Conservation (phyloP, 371 early-diverging fungal species). For the Coemansia sp. region DNA sequence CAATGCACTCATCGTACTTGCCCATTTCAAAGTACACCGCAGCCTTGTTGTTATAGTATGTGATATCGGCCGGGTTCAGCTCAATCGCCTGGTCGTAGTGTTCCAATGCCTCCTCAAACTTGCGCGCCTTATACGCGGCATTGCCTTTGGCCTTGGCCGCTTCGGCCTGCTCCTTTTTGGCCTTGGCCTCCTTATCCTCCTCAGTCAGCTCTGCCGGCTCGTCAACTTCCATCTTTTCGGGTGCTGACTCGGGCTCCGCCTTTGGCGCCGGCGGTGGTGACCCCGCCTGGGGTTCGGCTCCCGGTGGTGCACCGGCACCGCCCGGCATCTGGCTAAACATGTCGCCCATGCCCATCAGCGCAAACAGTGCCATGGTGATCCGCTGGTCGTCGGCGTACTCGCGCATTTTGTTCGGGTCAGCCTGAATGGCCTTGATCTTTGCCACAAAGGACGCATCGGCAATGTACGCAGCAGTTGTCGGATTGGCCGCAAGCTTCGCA, state of each 20-base stretch:
- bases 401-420: constrained; percentile 58
- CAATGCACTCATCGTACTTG: constrained; percentile 87
- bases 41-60: constrained; percentile 93
- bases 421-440: constrained; percentile 68
- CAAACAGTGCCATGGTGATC: constrained; percentile 71
- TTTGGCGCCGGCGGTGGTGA: constrained; percentile 23
- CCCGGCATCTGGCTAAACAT: constrained; percentile 39
- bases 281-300: constrained; percentile 17
- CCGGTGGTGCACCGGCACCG: constrained; percentile 19
- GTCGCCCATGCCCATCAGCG: constrained; percentile 73
- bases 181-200: constrained; percentile 56
- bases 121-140: constrained; percentile 87
- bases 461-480: constrained; percentile 65
- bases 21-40: constrained; percentile 95
- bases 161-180: constrained; percentile 70
- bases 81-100: constrained; percentile 93
- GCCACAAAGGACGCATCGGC: constrained; percentile 70
- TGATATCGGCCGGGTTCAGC: constrained; percentile 82
- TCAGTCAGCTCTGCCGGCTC: constrained; percentile 52
- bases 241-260: constrained; percentile 17
- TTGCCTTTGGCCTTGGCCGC: constrained; percentile 91
- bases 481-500: constrained; percentile 75
- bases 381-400: constrained; percentile 63
- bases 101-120: constrained; percentile 85
- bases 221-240: constrained; percentile 19